Percentiles rank a stretch among this genome's conserved stretches.
phyloP scores from a whole-genome alignment of 768 basidiomycete genomes.

The Termitomyces sp. region DNA sequence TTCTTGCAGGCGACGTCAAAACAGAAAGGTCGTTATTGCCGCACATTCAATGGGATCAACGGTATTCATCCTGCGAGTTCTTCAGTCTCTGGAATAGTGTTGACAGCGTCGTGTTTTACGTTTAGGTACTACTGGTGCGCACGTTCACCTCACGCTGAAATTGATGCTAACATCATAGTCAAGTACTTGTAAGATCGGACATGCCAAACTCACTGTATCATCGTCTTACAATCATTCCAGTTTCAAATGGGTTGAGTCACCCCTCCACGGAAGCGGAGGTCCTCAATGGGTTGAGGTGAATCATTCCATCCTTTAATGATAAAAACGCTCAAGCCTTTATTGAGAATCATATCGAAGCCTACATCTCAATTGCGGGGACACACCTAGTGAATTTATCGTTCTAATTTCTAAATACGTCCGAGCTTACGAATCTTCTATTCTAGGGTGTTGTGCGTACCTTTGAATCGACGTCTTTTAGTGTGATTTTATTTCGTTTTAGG shows the following conservation, averaged over 20 bases:
- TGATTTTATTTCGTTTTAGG: slow-evolving; percentile 30
- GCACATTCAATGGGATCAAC: slow-evolving; percentile 87
- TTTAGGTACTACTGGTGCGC: slow-evolving; percentile 49
- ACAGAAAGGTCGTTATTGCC: slow-evolving; percentile 75
- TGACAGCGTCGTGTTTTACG: not conserved
- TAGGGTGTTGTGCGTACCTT: slow-evolving; percentile 66
- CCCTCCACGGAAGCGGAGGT: slow-evolving; percentile 76
- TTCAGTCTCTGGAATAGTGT: not conserved
- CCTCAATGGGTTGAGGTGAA: slow-evolving; percentile 86
- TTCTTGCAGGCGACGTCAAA: slow-evolving; percentile 51
- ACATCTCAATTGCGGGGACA: slow-evolving; percentile 82
- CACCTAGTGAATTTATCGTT: slow-evolving; percentile 50
- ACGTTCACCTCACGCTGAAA: not conserved
- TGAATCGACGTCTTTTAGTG: not conserved
- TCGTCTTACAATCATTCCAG: slow-evolving; percentile 31
- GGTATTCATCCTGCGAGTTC: slow-evolving; percentile 34
- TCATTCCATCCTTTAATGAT: not conserved
- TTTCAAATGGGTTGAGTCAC: slow-evolving; percentile 96
- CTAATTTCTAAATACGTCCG: not conserved
- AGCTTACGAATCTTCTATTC: not conserved
- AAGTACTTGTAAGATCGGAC: slow-evolving; percentile 78
- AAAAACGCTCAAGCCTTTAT: not conserved
- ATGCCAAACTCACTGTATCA: slow-evolving; percentile 1
- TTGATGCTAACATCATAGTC: slow-evolving; percentile 6
- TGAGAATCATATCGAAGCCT: slow-evolving; percentile 80